Evolutionary conservation across 176 grass and related monocot species (phyloP).

Genomic region (Poa pratensis): DNA sequence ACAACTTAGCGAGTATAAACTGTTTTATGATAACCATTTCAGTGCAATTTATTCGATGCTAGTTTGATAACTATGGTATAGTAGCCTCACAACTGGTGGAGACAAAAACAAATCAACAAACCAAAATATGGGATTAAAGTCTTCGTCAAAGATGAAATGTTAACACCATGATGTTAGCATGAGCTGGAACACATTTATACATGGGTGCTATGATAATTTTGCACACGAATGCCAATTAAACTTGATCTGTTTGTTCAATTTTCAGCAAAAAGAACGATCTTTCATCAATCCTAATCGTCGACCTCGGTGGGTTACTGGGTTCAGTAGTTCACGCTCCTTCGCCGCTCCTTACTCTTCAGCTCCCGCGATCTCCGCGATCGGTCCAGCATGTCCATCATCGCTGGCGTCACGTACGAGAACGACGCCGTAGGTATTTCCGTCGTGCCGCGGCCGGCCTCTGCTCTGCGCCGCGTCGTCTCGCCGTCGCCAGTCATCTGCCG

Average conservation of each 20-base stretch:
- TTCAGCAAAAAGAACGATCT: background rate
- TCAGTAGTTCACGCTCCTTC: conserved; percentile 32
- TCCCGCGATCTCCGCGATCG: conserved; percentile 51
- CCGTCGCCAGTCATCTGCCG: conserved; percentile 36
- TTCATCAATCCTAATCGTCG: background rate
- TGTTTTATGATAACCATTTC: too few relatives aligned
- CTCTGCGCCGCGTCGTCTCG: background rate
- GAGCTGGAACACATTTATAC: background rate
- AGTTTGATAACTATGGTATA: too few relatives aligned
- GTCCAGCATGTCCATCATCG: conserved; percentile 70
- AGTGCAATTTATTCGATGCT: too few relatives aligned
- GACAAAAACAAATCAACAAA: too few relatives aligned
- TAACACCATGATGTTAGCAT: background rate
- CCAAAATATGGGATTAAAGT: too few relatives aligned
- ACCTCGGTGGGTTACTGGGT: background rate
- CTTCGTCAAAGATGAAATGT: too few relatives aligned
- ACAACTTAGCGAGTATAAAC: too few relatives aligned
- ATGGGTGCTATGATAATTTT: background rate
- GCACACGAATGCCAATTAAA: background rate
- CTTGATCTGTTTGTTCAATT: background rate
- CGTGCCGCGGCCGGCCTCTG: conserved; percentile 6
- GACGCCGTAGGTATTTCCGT: conserved; percentile 40
- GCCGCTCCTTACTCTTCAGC: conserved; percentile 9
- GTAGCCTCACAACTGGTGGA: too few relatives aligned
- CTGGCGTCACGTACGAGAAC: conserved; percentile 67